Evolutionary conservation across 192 early-diverging fungal species (phyloP).

Genomic region (Podila clonocystis): DNA sequence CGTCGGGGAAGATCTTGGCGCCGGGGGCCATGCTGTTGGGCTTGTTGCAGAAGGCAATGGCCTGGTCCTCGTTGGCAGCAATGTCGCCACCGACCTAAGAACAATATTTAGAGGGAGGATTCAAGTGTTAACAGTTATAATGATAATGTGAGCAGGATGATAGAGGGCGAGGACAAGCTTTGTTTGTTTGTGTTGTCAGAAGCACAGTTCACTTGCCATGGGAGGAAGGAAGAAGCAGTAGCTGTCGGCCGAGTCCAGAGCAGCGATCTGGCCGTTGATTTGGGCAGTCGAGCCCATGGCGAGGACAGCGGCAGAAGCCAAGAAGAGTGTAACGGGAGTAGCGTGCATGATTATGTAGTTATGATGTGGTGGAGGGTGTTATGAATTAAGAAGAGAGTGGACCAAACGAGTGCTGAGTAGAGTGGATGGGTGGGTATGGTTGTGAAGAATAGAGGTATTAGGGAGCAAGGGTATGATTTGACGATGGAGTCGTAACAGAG

Average conservation of each 20-base stretch:
- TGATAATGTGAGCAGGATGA: too few species aligned
- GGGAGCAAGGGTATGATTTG: neutral
- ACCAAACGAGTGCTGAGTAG: neutral
- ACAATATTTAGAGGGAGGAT: too few species aligned
- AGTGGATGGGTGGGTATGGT: neutral
- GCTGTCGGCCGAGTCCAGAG: conserved; percentile 21
- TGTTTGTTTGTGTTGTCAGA: too few species aligned
- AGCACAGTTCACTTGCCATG: neutral
- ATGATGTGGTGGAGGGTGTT: neutral
- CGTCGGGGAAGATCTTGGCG: conserved; percentile 55
- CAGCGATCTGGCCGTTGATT: conserved; percentile 25
- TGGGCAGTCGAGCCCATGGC: conserved; percentile 24
- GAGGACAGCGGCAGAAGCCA: conserved; percentile 12
- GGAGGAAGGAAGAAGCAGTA: conserved; percentile 51
- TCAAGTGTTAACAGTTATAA: too few species aligned
- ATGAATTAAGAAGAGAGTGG: neutral
- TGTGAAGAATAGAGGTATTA: neutral
- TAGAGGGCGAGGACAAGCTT: too few species aligned
- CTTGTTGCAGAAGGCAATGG: conserved; percentile 61
- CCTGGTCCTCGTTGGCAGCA: conserved; percentile 57
- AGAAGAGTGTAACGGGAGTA: conserved; percentile 1
- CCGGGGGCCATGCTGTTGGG: conserved; percentile 52
- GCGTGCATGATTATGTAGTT: conserved; percentile 7
- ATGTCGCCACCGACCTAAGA: conserved; percentile 51
- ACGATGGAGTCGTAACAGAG: neutral